These are phyloP conservation scores for Mycena epipterygia DNA, from an alignment of 768 basidiomycete genomes.

Conservation along the genomic window DNA sequence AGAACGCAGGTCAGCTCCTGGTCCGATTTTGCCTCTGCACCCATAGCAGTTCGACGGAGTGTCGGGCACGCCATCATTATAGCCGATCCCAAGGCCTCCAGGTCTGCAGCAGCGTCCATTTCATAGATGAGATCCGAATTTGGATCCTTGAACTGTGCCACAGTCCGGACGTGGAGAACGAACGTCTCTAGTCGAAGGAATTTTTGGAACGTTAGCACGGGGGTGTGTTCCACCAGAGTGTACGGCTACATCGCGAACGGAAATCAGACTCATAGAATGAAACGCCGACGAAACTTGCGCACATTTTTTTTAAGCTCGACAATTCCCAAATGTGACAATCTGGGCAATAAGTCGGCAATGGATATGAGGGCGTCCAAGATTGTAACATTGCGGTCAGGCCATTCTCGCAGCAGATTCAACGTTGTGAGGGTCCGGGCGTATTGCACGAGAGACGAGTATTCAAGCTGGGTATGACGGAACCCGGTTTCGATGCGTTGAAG, in stretches of 20 bases:
- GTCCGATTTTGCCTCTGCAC: not conserved
- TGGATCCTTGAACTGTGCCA: not conserved
- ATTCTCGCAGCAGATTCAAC: not conserved
- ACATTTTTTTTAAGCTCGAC: too few relatives aligned
- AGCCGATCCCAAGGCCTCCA: not conserved
- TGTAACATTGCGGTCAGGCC: not conserved
- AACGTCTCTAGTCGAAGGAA: not conserved
- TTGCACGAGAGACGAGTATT: not conserved
- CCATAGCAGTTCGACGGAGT: not conserved
- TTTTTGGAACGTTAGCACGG: not conserved
- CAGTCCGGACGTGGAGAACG: not conserved
- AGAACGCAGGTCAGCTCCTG: not conserved
- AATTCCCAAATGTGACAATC: too few relatives aligned
- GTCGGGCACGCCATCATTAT: constrained; percentile 20
- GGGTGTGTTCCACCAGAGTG: not conserved
- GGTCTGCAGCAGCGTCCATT: not conserved
- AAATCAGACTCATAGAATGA: too few relatives aligned
- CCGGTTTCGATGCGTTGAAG: constrained; percentile 1
- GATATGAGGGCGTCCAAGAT: too few relatives aligned
- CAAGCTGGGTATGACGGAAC: not conserved
- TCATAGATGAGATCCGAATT: not conserved
- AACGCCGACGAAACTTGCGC: too few relatives aligned
- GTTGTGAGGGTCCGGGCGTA: constrained; percentile 10
- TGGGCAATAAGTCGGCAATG: too few relatives aligned
- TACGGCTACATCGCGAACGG: too few relatives aligned